Evolutionary conservation across 163 green algal genomes (phyloP).

Genomic region (Coccomyxa subellipsoidea): DNA sequence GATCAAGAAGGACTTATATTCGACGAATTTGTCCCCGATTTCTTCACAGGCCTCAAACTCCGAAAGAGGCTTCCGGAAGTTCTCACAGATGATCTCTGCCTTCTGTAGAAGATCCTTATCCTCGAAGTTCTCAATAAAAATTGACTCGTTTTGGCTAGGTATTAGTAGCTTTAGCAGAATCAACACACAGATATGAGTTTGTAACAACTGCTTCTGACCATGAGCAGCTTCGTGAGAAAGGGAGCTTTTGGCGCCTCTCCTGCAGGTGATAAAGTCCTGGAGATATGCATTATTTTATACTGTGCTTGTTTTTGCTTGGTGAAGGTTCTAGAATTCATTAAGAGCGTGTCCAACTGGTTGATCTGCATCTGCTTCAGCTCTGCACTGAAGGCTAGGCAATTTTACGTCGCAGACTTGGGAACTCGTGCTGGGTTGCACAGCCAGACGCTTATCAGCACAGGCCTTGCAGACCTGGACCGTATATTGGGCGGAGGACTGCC

Average conservation of each 20-base stretch:
- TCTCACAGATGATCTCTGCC: too few species aligned
- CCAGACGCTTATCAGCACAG: conserved; percentile 76
- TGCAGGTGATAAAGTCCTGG: background rate
- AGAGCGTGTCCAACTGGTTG: background rate
- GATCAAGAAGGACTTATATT: too few species aligned
- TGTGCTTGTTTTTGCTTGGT: background rate
- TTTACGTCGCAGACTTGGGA: conserved; percentile 46
- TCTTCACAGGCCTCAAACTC: too few species aligned
- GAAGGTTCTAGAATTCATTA: too few species aligned
- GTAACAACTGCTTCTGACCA: too few species aligned
- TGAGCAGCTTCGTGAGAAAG: conserved; percentile 9
- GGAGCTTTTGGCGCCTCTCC: background rate
- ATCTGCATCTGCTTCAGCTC: background rate
- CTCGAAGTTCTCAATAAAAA: too few species aligned
- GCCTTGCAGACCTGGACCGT: conserved; percentile 70
- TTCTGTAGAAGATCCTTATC: too few species aligned
- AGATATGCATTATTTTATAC: background rate
- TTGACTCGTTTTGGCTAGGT: too few species aligned
- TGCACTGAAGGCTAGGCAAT: background rate
- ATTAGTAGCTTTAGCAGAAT: too few species aligned
- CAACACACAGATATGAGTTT: too few species aligned
- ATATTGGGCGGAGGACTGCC: conserved; percentile 76
- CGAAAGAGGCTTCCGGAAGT: too few species aligned
- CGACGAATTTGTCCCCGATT: too few species aligned
- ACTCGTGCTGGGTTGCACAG: conserved; percentile 69